phyloP scores from a whole-genome alignment of 352 stramenopile species.

The Phytophthora boehmeriae region DNA sequence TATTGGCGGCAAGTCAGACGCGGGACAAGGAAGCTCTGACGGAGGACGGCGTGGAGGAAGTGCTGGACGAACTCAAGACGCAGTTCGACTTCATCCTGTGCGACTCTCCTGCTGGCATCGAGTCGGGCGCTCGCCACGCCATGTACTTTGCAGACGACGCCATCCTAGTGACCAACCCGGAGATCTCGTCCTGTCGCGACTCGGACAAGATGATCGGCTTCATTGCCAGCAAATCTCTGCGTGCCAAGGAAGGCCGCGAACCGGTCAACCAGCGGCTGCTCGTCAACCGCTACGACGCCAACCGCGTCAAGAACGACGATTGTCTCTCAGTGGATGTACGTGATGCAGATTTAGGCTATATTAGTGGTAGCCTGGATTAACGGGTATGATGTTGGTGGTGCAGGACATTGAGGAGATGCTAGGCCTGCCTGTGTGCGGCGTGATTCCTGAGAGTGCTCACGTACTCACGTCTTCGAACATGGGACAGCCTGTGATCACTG shows the following conservation, averaged over 20 bases:
- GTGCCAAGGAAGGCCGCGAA: constrained; percentile 77
- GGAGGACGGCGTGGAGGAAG: constrained; percentile 83
- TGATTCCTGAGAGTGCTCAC: constrained; percentile 91
- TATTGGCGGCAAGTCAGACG: constrained; percentile 91
- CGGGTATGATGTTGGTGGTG: neutral
- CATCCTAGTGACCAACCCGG: constrained; percentile 94
- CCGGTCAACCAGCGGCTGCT: constrained; percentile 86
- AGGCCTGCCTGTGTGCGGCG: constrained; percentile 87
- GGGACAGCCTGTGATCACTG: constrained; percentile 91
- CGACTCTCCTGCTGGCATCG: constrained; percentile 91
- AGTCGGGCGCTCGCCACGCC: constrained; percentile 87
- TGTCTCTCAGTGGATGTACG: constrained; percentile 85
- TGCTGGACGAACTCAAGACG: constrained; percentile 82
- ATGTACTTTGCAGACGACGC: constrained; percentile 95
- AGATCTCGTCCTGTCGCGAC: constrained; percentile 92
- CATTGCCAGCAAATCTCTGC: constrained; percentile 89
- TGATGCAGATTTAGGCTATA: neutral
- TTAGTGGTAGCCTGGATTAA: neutral
- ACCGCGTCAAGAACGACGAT: constrained; percentile 89
- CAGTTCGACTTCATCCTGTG: constrained; percentile 93
- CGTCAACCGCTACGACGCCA: constrained; percentile 93
- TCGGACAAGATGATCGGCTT: constrained; percentile 97
- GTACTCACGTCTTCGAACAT: constrained; percentile 94
- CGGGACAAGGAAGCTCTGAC: constrained; percentile 92
- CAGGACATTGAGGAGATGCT: constrained; percentile 94